Percentiles rank a stretch among this genome's conserved stretches.
phyloP scores from a whole-genome alignment of 2,329 filamentous ascomycete genomes.

The Penicillium sp. region DNA sequence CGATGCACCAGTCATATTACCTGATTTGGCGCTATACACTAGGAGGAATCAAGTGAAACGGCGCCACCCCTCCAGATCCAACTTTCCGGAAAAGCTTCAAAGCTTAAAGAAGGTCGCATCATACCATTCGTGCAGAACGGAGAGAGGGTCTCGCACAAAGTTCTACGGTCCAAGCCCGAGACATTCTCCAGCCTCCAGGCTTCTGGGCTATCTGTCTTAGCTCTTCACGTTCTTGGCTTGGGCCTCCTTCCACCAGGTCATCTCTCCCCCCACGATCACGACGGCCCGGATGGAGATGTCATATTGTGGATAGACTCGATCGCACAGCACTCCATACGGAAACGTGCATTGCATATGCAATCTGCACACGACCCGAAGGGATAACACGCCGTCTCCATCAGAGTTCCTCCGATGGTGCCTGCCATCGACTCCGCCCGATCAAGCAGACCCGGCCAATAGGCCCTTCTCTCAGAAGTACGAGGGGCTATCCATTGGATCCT shows the following conservation, averaged over 20 bases:
- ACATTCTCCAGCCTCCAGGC: constrained; percentile 1
- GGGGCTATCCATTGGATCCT: not conserved
- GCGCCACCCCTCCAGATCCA: not conserved
- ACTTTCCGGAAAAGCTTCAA: constrained; percentile 1
- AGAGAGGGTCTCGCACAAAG: not conserved
- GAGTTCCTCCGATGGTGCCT: constrained; percentile 12
- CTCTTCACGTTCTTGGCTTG: not conserved
- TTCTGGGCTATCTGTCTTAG: not conserved
- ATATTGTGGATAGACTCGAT: constrained; percentile 20
- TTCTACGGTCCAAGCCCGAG: not conserved
- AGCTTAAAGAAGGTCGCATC: constrained; percentile 10
- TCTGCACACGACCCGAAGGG: constrained; percentile 25
- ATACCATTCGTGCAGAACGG: constrained; percentile 9
- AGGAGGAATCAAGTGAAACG: not conserved
- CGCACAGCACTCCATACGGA: constrained; percentile 24
- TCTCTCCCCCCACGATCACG: constrained; percentile 12
- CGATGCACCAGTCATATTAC: not conserved
- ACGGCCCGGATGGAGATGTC: constrained; percentile 9
- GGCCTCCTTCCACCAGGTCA: not conserved
- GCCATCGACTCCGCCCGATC: constrained; percentile 13
- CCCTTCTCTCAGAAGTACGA: constrained; percentile 11
- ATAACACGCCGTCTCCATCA: constrained; percentile 3
- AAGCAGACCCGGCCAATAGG: constrained; percentile 3
- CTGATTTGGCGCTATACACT: not conserved
- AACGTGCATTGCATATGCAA: constrained; percentile 28